These are phyloP conservation scores for Aspergillus sp. DNA, from an alignment of 2,329 filamentous ascomycete genomes.

Conservation along the genomic window DNA sequence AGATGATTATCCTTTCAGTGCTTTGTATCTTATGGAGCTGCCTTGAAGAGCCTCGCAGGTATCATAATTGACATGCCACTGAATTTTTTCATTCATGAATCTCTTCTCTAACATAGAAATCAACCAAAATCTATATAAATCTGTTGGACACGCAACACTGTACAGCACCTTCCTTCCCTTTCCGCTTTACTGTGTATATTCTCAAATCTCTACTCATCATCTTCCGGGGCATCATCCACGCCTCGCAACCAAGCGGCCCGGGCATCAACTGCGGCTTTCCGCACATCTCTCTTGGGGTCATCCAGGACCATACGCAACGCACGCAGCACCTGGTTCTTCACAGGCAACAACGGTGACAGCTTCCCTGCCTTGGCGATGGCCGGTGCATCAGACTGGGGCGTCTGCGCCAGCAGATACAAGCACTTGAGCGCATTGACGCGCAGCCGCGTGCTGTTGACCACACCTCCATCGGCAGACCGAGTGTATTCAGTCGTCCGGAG, in stretches of 20 bases:
- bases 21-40: too few species aligned
- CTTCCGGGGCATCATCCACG: slow-evolving; percentile 58
- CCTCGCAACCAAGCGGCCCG: slow-evolving; percentile 57
- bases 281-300: slow-evolving; percentile 61
- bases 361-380: slow-evolving; percentile 24
- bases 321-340: slow-evolving; percentile 56
- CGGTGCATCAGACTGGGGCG: slow-evolving; percentile 18
- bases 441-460: slow-evolving; percentile 26
- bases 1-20: too few species aligned
- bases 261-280: slow-evolving; percentile 61
- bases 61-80: too few species aligned
- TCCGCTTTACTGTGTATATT: too few species aligned
- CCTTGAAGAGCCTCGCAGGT: too few species aligned
- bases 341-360: slow-evolving; percentile 52
- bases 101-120: too few species aligned
- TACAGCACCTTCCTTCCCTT: too few species aligned
- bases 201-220: slow-evolving; percentile 45
- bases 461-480: slow-evolving; percentile 1
- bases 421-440: slow-evolving; percentile 37
- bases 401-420: slow-evolving; percentile 37
- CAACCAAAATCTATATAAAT: too few species aligned
- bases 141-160: too few species aligned
- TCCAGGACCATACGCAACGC: slow-evolving; percentile 56
- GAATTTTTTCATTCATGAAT: too few species aligned
- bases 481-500: slow-evolving; percentile 45